A percentile compares a stretch with the other conserved stretches of the same genome.
These are phyloP conservation scores for Tricholoma saponaceum DNA, from an alignment of 768 basidiomycete species.

Conservation along the genomic window DNA sequence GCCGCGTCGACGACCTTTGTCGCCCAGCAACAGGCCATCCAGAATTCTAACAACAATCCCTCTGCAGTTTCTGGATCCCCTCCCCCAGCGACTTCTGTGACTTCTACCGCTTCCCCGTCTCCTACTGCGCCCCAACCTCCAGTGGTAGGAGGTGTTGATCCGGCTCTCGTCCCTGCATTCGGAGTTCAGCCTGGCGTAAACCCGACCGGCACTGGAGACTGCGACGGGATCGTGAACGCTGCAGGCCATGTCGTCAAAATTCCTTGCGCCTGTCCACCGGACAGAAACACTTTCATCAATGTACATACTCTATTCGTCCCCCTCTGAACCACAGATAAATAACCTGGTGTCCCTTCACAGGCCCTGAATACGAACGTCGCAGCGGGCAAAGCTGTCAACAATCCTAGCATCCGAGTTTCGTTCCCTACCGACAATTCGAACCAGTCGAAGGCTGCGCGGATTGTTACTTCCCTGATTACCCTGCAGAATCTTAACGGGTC, in stretches of 20 bases:
- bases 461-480: constrained; percentile 56
- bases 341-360: constrained; percentile 13
- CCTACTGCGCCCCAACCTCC: constrained; percentile 18
- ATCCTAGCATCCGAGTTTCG: constrained; percentile 46
- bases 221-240: constrained; percentile 56
- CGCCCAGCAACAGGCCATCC: constrained; percentile 35
- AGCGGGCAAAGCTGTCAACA: constrained; percentile 62
- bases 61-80: constrained; percentile 20
- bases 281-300: constrained; percentile 43
- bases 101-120: constrained; percentile 21
- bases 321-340: background rate
- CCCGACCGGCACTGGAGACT: constrained; percentile 69
- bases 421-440: constrained; percentile 64
- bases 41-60: constrained; percentile 23
- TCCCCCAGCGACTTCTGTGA: constrained; percentile 20
- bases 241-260: constrained; percentile 54
- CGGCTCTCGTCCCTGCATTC: constrained; percentile 54
- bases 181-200: constrained; percentile 54
- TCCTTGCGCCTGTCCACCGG: constrained; percentile 67
- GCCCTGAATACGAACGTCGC: constrained; percentile 53
- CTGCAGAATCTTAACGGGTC: constrained; percentile 70
- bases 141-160: constrained; percentile 39
- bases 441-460: constrained; percentile 49
- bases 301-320: no score
- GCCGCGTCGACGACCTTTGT: constrained; percentile 59